Evolutionary conservation across 768 basidiomycete genomes (phyloP), one percentile per base, ranked within the genome.

Genomic region (Scleroderma citrinum): DNA sequence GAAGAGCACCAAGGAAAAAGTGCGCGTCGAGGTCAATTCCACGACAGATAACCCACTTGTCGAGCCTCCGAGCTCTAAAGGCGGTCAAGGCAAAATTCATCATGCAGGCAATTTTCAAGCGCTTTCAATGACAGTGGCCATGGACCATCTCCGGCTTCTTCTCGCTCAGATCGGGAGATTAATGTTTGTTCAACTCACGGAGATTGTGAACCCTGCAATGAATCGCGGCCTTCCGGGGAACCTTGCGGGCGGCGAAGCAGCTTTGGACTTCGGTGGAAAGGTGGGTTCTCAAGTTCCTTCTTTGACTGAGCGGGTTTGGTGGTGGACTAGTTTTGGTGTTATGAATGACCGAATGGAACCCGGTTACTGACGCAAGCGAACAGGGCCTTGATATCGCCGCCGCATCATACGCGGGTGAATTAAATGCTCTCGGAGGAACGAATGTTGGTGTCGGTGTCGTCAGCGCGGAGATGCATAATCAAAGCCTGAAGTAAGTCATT

Each of bases 31-130:
- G 63, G 81, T 86, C 68, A 92, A 92, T 62, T 87, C 87, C 24
- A 92, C 91, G 17, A 93, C 91, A 4, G 91, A 93, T 61, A 93
- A 93, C 61, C 91, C 91, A 1, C 76, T 93, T 7, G 72, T 92
- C 32, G 86, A 93, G 52, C 87, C 91, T 12, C 77, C 92, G 3
- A 70, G 85, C 37, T 84, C 88, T 55, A 74, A 75, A 36, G 52
- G 56, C 19, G 51, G 20, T 1, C 34, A 65, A 42, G 64, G 81
- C 2, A 70, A 68, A 44, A 72, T 91, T 17, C 86, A 91, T 63
- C 77, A 91, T 48, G 91, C 88, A 30, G 91, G 91, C 14, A 92
- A 92, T 63, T 93, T 93, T 78, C 90, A 92, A 62, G 87, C 88
- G 0, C 85, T 89, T 77, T 73, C 87, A 3, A 81, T 92, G 35